phyloP scores from a whole-genome alignment of 2,329 filamentous ascomycete species.

The Mycogone perniciosa region DNA sequence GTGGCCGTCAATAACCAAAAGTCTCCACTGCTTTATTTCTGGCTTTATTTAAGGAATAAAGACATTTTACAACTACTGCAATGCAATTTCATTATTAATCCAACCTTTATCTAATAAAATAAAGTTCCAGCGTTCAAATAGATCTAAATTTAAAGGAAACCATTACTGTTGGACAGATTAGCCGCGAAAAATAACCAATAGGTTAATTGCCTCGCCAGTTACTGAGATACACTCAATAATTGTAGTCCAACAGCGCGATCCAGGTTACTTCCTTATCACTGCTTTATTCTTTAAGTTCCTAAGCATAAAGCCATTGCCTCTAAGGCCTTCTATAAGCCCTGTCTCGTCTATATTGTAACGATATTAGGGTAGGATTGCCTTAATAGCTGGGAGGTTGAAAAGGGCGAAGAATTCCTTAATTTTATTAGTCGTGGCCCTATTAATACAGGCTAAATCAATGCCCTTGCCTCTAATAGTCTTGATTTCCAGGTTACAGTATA shows the following conservation, averaged over 20 bases:
- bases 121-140: slow-evolving; percentile 15
- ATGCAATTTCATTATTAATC: slow-evolving; percentile 12
- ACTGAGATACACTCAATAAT: slow-evolving; percentile 17
- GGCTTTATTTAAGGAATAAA: no score
- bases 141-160: slow-evolving; percentile 13
- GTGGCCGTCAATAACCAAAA: no score
- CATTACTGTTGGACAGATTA: slow-evolving; percentile 15
- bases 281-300: slow-evolving; percentile 1
- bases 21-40: no score
- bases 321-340: slow-evolving; percentile 6
- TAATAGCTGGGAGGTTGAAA: background rate
- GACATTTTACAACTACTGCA: no score
- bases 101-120: slow-evolving; percentile 16
- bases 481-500: slow-evolving; percentile 9
- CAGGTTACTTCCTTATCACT: slow-evolving; percentile 7
- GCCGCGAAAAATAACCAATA: slow-evolving; percentile 20
- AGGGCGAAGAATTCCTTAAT: background rate
- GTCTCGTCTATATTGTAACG: slow-evolving; percentile 14
- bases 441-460: background rate
- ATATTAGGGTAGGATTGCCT: background rate
- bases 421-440: background rate
- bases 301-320: slow-evolving; percentile 11
- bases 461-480: background rate
- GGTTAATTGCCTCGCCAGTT: background rate
- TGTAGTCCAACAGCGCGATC: slow-evolving; percentile 14